These are phyloP conservation scores for Agastache rugosa DNA, from an alignment of 257 asterid species.

Conservation along the genomic window DNA sequence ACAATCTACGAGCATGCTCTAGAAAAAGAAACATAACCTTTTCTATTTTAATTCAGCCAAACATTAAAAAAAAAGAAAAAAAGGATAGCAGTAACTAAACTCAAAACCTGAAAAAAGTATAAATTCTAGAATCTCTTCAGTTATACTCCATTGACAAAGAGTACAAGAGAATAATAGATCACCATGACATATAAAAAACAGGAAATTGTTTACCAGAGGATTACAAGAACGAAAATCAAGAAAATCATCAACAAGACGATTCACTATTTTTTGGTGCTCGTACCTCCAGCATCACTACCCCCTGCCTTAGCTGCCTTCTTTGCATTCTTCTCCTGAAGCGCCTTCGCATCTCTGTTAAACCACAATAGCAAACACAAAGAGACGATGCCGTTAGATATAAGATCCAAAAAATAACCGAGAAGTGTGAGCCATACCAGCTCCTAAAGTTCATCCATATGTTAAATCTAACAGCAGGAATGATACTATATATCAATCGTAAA, in stretches of 20 bases:
- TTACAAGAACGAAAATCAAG: constrained; percentile 14
- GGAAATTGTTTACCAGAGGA: background rate
- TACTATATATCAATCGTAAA: background rate
- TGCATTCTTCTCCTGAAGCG: constrained; percentile 83
- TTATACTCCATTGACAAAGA: constrained; percentile 19
- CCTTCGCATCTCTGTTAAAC: constrained; percentile 76
- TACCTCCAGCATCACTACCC: constrained; percentile 64
- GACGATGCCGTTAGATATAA: background rate
- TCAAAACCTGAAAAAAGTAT: constrained; percentile 10
- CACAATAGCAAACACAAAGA: background rate
- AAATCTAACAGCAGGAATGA: background rate
- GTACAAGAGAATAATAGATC: background rate
- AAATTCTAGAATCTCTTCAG: constrained; percentile 3
- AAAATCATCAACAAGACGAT: constrained; percentile 19
- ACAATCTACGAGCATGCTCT: background rate
- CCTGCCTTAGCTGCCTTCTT: constrained; percentile 80
- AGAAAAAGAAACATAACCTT: background rate
- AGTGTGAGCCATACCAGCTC: background rate
- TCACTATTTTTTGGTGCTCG: constrained; percentile 70
- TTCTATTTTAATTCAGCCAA: background rate
- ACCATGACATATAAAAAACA: constrained; percentile 14
- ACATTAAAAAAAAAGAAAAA: background rate
- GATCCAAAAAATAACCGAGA: background rate
- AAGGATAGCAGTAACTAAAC: background rate
- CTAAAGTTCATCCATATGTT: background rate